A percentile compares a stretch with the other conserved stretches of the same genome.
phyloP scores from a whole-genome alignment of 1,284 basidiomycete genomes.

The Papiliotrema terrestris region DNA sequence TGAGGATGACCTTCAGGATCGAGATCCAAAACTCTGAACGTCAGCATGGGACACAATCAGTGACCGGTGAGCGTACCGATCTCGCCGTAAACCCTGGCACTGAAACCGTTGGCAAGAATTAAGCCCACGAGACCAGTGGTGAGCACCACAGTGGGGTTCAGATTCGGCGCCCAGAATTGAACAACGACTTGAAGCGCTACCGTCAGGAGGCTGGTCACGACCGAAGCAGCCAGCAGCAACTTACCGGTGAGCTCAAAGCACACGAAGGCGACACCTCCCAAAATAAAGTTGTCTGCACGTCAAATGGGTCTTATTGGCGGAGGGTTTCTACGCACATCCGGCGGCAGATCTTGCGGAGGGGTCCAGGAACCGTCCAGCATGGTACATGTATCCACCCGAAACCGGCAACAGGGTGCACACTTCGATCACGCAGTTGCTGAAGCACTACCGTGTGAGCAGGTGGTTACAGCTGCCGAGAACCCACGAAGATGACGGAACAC shows the following conservation, averaged over 20 bases:
- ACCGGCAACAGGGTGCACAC: not conserved
- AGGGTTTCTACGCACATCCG: not conserved
- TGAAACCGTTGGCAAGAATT: slow-evolving; percentile 48
- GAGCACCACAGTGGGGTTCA: slow-evolving; percentile 48
- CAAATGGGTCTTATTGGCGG: not conserved
- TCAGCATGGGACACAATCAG: too few species aligned
- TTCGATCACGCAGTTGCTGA: not conserved
- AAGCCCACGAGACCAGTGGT: slow-evolving; percentile 43
- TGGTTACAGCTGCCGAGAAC: not conserved
- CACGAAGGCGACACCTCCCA: not conserved
- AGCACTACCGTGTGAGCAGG: not conserved
- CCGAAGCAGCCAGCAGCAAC: not conserved
- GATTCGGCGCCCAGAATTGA: slow-evolving; percentile 28
- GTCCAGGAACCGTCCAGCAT: slow-evolving; percentile 2
- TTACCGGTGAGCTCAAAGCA: not conserved
- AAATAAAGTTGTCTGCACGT: not conserved
- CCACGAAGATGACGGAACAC: not conserved
- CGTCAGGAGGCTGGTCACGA: not conserved
- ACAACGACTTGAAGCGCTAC: slow-evolving; percentile 6
- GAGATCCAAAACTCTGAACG: slow-evolving; percentile 36
- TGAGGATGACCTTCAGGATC: slow-evolving; percentile 32
- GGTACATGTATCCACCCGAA: not conserved
- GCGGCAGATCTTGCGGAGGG: not conserved
- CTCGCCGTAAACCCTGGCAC: slow-evolving; percentile 38
- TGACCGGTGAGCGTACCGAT: too few species aligned